phyloP scores from a whole-genome alignment of 75 land plant genomes.

The Azolla pinnata region DNA sequence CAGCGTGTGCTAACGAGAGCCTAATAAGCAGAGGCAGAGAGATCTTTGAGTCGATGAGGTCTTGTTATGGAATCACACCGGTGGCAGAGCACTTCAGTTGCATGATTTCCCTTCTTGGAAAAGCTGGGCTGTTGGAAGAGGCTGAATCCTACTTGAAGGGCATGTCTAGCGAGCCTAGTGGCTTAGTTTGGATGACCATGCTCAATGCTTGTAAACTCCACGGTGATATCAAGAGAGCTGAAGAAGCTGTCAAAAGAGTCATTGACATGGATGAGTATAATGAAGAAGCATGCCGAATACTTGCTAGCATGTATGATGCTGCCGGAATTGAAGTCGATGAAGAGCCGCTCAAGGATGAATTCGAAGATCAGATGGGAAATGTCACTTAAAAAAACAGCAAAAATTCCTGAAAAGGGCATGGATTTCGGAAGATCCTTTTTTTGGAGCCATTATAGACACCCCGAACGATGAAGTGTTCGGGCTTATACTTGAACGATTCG shows the following conservation, averaged over 20 bases:
- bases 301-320: conserved; percentile 9
- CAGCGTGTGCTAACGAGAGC: conserved; percentile 9
- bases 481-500: too few relatives aligned
- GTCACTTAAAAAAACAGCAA: too few relatives aligned
- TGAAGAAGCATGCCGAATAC: background rate
- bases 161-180: conserved; percentile 5
- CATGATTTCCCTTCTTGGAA: conserved; percentile 15
- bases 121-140: conserved; percentile 9
- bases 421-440: too few relatives aligned
- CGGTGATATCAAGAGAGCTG: background rate
- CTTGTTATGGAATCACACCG: conserved; percentile 2
- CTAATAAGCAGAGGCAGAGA: background rate
- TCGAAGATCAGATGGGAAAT: too few relatives aligned
- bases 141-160: background rate
- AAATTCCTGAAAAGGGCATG: too few relatives aligned
- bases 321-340: too few relatives aligned
- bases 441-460: too few relatives aligned
- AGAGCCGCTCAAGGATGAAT: too few relatives aligned
- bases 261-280: background rate
- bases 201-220: conserved; percentile 9
- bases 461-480: too few relatives aligned
- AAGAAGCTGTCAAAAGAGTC: background rate
- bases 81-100: conserved; percentile 8
- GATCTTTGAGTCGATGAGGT: conserved; percentile 4
- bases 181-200: conserved; percentile 4